Evolutionary conservation across 495 filamentous ascomycete species (phyloP).

Genomic region (Daldinia concentrica): DNA sequence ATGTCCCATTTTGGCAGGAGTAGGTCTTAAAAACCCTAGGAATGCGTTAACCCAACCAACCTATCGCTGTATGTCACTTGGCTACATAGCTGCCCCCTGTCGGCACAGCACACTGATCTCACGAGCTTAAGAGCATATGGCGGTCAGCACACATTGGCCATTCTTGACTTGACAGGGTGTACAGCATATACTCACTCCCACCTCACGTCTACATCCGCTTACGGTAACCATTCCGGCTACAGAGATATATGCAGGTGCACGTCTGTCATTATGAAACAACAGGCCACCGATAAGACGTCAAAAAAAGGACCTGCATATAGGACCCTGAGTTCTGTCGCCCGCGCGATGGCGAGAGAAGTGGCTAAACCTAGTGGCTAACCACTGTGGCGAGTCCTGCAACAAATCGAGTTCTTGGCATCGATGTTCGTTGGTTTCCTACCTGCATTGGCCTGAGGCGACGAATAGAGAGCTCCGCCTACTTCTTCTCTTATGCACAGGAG

Average conservation of each 20-base stretch:
- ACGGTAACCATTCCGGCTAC: constrained; percentile 22
- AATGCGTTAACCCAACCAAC: constrained; percentile 38
- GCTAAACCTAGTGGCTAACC: constrained; percentile 25
- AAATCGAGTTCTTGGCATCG: constrained; percentile 30
- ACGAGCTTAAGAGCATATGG: constrained; percentile 26
- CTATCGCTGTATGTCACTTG: constrained; percentile 33
- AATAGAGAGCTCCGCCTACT: constrained; percentile 30
- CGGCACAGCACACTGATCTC: constrained; percentile 41
- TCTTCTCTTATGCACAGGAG: constrained; percentile 29
- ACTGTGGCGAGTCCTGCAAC: constrained; percentile 37
- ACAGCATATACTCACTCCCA: constrained; percentile 24
- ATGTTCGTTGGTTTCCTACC: constrained; percentile 26
- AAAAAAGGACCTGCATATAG: constrained; percentile 15
- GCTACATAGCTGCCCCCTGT: constrained; percentile 36
- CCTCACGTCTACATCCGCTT: constrained; percentile 21
- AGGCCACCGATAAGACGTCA: constrained; percentile 6
- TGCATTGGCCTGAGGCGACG: constrained; percentile 29
- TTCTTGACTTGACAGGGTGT: constrained; percentile 7
- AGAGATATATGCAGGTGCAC: constrained; percentile 35
- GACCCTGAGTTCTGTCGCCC: constrained; percentile 12
- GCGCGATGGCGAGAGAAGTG: constrained; percentile 12
- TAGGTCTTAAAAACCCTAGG: constrained; percentile 31
- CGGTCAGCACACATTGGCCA: constrained; percentile 31
- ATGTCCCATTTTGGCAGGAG: constrained; percentile 42
- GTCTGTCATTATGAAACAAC: constrained; percentile 28